phyloP scores from a whole-genome alignment of 1,139 yeast species.

The Pichia sp. region DNA sequence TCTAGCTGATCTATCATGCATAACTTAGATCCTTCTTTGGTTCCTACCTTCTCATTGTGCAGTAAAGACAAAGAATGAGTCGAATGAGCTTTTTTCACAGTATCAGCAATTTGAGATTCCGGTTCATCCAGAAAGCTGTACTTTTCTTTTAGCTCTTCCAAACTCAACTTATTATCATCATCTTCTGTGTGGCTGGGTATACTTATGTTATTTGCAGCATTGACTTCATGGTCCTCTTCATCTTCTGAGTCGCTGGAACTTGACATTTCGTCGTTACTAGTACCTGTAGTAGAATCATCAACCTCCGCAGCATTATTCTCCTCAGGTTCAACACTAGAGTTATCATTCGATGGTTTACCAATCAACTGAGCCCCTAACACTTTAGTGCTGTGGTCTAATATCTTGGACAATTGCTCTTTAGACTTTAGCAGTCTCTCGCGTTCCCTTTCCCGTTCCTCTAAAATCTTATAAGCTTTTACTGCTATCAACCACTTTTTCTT shows the following conservation, averaged over 20 bases:
- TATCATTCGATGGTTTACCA: conserved; percentile 28
- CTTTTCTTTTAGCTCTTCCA: conserved; percentile 62
- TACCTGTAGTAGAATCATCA: conserved; percentile 16
- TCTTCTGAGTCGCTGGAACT: conserved; percentile 33
- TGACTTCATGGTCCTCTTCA: conserved; percentile 21
- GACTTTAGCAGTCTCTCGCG: conserved; percentile 73
- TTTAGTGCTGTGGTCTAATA: conserved; percentile 88
- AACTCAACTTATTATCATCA: conserved; percentile 54
- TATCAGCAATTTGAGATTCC: neutral
- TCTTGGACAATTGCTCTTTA: conserved; percentile 80
- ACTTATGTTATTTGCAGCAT: neutral
- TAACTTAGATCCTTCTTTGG: neutral
- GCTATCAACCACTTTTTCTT: conserved; percentile 90
- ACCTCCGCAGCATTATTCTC: conserved; percentile 29
- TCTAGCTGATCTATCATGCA: conserved; percentile 27
- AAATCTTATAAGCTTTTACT: conserved; percentile 64
- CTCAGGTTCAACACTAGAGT: conserved; percentile 18
- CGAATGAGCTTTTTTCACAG: too few relatives aligned
- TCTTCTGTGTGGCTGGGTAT: conserved; percentile 23
- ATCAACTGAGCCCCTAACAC: conserved; percentile 79
- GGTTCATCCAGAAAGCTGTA: conserved; percentile 46
- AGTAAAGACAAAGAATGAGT: conserved; percentile 14
- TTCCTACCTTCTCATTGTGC: conserved; percentile 22
- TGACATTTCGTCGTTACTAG: conserved; percentile 22
- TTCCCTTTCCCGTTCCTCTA: conserved; percentile 55